Evolutionary conservation across 768 basidiomycete species (phyloP).

Genomic region (Leccinum longicurvipes): DNA sequence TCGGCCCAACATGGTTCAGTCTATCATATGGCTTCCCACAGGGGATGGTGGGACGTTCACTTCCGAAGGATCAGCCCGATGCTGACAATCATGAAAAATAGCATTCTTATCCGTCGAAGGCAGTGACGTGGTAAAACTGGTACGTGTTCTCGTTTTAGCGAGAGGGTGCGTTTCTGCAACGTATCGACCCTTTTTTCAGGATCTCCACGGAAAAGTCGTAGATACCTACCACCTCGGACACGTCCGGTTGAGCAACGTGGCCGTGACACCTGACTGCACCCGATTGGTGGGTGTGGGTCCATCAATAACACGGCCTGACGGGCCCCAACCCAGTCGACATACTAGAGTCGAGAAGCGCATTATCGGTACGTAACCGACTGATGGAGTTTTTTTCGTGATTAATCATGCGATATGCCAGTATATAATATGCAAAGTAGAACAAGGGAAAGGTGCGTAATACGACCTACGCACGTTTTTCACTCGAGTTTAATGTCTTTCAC

Average conservation of each 20-base stretch:
- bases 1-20: constrained; percentile 42
- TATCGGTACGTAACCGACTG: constrained; percentile 37
- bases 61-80: constrained; percentile 4
- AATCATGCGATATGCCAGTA: constrained; percentile 28
- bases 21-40: constrained; percentile 51
- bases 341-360: constrained; percentile 53
- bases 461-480: not conserved
- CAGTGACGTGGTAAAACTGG: constrained; percentile 45
- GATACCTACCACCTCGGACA: constrained; percentile 43
- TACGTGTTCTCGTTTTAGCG: constrained; percentile 18
- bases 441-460: constrained; percentile 41
- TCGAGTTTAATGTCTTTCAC: constrained; percentile 10
- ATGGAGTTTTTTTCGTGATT: not conserved
- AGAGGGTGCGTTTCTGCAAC: constrained; percentile 12
- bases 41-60: constrained; percentile 38
- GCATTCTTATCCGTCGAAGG: constrained; percentile 55
- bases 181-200: constrained; percentile 29
- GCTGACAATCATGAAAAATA: constrained; percentile 21
- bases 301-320: constrained; percentile 38
- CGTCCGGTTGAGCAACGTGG: constrained; percentile 47
- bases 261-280: constrained; percentile 44
- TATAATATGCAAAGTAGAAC: constrained; percentile 45
- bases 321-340: constrained; percentile 45
- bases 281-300: constrained; percentile 51
- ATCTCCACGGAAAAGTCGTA: constrained; percentile 44